Percentiles rank a stretch among this genome's conserved stretches.
Conservation (phyloP, 192 early-diverging fungal genomes). For the Tieghemiomyces parasiticus region DNA sequence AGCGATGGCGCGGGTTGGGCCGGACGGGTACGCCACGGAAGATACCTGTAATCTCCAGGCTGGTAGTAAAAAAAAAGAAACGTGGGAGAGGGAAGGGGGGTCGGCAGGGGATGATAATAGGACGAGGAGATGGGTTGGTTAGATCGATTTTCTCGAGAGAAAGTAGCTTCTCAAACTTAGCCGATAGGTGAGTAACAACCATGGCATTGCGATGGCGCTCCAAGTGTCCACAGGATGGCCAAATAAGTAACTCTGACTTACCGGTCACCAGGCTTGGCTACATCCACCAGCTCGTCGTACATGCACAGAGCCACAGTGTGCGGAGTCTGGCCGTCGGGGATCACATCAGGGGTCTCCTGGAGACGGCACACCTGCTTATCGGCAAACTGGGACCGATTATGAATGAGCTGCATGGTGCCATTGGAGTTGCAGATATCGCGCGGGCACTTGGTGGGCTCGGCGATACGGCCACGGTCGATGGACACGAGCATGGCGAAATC, state of each 20-base stretch:
- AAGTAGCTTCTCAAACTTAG: too few relatives aligned
- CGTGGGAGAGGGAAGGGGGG: too few relatives aligned
- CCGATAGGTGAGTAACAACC: too few relatives aligned
- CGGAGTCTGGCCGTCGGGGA: constrained; percentile 97
- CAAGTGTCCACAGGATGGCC: too few relatives aligned
- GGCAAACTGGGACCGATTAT: constrained; percentile 86
- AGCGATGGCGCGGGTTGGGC: constrained; percentile 72
- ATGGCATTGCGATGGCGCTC: too few relatives aligned
- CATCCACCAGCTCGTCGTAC: constrained; percentile 92
- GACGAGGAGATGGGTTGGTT: too few relatives aligned
- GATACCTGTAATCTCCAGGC: constrained; percentile 86
- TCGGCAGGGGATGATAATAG: too few relatives aligned
- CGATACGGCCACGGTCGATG: constrained; percentile 76
- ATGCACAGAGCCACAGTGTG: constrained; percentile 82
- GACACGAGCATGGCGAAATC: constrained; percentile 64
- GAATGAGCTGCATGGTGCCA: constrained; percentile 77
- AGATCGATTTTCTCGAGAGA: too few relatives aligned
- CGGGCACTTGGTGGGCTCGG: constrained; percentile 71
- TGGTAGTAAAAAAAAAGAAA: too few relatives aligned
- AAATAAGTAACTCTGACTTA: too few relatives aligned
- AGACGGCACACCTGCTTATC: constrained; percentile 88
- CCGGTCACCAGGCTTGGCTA: constrained; percentile 81
- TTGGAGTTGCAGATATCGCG: constrained; percentile 58
- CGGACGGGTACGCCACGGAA: constrained; percentile 88
- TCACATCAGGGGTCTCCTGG: constrained; percentile 88